These are phyloP conservation scores for Puccinia polysora DNA, from an alignment of 1,284 basidiomycete genomes.

Conservation along the genomic window DNA sequence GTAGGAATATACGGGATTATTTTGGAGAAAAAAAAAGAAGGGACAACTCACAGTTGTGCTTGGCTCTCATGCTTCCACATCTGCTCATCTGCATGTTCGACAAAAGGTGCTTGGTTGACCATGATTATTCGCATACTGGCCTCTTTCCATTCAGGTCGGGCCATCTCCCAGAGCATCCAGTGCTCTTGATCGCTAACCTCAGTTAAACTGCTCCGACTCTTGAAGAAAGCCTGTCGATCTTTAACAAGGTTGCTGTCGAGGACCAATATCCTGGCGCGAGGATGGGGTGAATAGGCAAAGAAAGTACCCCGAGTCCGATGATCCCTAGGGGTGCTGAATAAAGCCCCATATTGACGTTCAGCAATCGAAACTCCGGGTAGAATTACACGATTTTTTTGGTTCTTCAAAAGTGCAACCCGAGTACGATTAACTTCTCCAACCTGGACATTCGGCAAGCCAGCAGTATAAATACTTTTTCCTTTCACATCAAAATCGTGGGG, in stretches of 20 bases:
- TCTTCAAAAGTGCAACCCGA: conserved; percentile 35
- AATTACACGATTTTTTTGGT: conserved; percentile 36
- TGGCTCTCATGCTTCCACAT: conserved; percentile 47
- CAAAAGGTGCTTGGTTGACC: conserved; percentile 49
- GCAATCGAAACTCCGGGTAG: conserved; percentile 34
- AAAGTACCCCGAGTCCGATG: conserved; percentile 45
- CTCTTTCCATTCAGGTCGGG: conserved; percentile 44
- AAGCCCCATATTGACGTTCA: conserved; percentile 40
- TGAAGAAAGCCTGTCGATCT: conserved; percentile 36
- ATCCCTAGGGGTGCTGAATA: conserved; percentile 28
- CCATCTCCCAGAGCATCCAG: conserved; percentile 48
- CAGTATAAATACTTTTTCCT: conserved; percentile 47
- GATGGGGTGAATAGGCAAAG: conserved; percentile 46
- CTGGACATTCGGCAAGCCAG: conserved; percentile 45
- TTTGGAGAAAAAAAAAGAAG: conserved; percentile 1
- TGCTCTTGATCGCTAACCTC: conserved; percentile 48
- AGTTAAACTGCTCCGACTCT: conserved; percentile 20
- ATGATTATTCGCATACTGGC: conserved; percentile 47
- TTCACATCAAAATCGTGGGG: conserved; percentile 49
- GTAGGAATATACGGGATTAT: background rate
- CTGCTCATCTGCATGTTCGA: conserved; percentile 47
- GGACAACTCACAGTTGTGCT: conserved; percentile 45
- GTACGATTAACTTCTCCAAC: conserved; percentile 42
- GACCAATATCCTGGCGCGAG: conserved; percentile 46
- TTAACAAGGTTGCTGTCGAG: conserved; percentile 47